These are phyloP conservation scores for Apiotrichum sp. DNA, from an alignment of 1,284 basidiomycete genomes.

Conservation along the genomic window DNA sequence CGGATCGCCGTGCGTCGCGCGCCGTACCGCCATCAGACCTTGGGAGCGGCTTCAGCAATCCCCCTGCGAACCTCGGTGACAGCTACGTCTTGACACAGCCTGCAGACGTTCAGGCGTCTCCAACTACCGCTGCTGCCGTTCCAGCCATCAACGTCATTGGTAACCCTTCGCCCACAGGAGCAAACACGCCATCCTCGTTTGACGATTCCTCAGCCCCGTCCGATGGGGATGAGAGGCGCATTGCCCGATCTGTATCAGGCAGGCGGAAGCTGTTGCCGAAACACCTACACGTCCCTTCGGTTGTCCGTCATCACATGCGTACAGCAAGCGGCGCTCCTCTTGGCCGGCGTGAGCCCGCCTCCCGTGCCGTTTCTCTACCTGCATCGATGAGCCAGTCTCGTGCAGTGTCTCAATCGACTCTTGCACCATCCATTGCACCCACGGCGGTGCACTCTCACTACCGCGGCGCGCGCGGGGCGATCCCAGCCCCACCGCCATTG, in stretches of 20 bases:
- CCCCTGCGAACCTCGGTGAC: conserved; percentile 21
- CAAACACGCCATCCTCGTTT: not conserved
- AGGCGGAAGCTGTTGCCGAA: conserved; percentile 27
- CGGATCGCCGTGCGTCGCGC: not conserved
- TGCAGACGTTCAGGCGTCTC: conserved; percentile 3
- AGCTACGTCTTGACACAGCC: conserved; percentile 10
- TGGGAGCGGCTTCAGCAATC: not conserved
- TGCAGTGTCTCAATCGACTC: conserved; percentile 21
- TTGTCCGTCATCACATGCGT: conserved; percentile 8
- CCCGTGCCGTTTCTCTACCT: not conserved
- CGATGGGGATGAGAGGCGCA: not conserved
- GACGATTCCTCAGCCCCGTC: conserved; percentile 6
- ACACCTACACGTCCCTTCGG: conserved; percentile 40
- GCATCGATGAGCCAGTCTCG: conserved; percentile 12
- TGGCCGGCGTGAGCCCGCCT: too few species aligned
- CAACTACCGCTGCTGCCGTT: not conserved
- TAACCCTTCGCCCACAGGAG: not conserved
- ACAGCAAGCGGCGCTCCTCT: not conserved
- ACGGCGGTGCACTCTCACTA: conserved; percentile 79
- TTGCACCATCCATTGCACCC: conserved; percentile 49
- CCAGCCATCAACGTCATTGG: not conserved
- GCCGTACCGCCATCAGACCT: not conserved
- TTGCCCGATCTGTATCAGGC: not conserved
- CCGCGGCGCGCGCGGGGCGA: conserved; percentile 10
- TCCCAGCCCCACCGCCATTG: conserved; percentile 23